Base-by-base conservation (phyloP, 495 filamentous ascomycete genomes). In the Cladorrhinum samala region DNA sequence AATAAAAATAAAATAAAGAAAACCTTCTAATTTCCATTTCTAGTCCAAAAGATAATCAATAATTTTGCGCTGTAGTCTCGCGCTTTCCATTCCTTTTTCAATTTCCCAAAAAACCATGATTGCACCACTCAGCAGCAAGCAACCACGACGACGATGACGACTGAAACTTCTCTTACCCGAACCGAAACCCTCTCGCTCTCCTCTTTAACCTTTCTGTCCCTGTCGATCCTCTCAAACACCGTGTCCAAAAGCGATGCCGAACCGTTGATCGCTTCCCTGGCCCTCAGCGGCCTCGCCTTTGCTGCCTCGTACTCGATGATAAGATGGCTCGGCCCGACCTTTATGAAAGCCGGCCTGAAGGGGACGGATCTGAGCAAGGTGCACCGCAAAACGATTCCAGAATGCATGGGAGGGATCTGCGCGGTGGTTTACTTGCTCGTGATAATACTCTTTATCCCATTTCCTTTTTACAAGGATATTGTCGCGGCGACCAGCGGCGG, bases 381-480 rank as follows among this genome's bases (percentile, higher is more conserved):
- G 48, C 65, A 77, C 48, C 82, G 77, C 49, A 81, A 70, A 51
- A 81, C 83, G 52, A 85, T 96, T 58, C 93, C 93, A 13, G 93
- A 99, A 70, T 90, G 89, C 24, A 97, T 99, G 94, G 93, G 93
- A n/a, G 89, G 85, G 17, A 82, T 97, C 41, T 95, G 89, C 67
- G 93, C 94, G 1, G 82, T 93, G 27, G 88, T 97, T 1, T 97
- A 96, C 71, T 74, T 99, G 24, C 73, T 97, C 20, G 77, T 79
- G 4, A 80, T 96, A 25, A 94, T 97, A 48, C 66, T 88, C 25
- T 97, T 99, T 66, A 89, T 97, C 49, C 93, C 93, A 0, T 97
- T 96, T 69, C 85, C 89, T 2, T 97, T 99, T 70, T 97, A 95
- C 73, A 92, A 95, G 68, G 91, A 99, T 63, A 93, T 99, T 54